Conservation (phyloP, 306 rosid species). For the Cucurbita ficifolia region DNA sequence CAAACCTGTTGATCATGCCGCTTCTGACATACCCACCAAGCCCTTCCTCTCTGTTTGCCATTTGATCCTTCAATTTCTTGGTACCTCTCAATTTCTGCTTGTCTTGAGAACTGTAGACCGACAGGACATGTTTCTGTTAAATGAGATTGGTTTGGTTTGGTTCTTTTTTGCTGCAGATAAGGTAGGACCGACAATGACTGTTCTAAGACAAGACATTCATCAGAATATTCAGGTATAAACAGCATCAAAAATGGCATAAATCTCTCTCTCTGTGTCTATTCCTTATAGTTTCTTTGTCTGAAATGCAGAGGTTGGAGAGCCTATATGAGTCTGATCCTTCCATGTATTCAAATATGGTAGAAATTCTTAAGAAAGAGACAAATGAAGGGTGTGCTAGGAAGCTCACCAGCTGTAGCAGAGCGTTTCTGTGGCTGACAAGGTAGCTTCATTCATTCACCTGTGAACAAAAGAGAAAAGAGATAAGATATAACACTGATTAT, state of each 20-base stretch:
- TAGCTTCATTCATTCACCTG: not conserved
- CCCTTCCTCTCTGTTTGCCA: conserved; percentile 59
- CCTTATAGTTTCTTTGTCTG: not conserved
- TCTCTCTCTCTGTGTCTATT: not conserved
- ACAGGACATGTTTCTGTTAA: not conserved
- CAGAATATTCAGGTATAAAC: conserved; percentile 61
- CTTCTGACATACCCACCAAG: conserved; percentile 43
- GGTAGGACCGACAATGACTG: conserved; percentile 92
- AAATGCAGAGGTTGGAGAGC: conserved; percentile 55
- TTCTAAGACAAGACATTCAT: conserved; percentile 66
- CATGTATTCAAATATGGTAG: conserved; percentile 51
- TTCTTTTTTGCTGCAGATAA: conserved; percentile 42
- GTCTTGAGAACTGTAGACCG: not conserved
- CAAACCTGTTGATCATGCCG: conserved; percentile 14
- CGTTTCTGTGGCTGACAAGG: conserved; percentile 88
- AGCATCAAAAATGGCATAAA: not conserved
- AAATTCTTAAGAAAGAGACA: conserved; percentile 56
- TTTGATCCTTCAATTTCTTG: conserved; percentile 70
- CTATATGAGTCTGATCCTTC: conserved; percentile 40
- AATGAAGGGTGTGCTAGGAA: conserved; percentile 34
- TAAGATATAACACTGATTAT: not conserved
- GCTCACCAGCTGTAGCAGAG: conserved; percentile 43
- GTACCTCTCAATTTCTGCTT: conserved; percentile 23
- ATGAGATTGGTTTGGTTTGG: not conserved
- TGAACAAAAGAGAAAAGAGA: not conserved